Evolutionary conservation across 805 yeast species (phyloP), one percentile per base, ranked within the genome.

Genomic region (Hanseniaspora opuntiae): DNA sequence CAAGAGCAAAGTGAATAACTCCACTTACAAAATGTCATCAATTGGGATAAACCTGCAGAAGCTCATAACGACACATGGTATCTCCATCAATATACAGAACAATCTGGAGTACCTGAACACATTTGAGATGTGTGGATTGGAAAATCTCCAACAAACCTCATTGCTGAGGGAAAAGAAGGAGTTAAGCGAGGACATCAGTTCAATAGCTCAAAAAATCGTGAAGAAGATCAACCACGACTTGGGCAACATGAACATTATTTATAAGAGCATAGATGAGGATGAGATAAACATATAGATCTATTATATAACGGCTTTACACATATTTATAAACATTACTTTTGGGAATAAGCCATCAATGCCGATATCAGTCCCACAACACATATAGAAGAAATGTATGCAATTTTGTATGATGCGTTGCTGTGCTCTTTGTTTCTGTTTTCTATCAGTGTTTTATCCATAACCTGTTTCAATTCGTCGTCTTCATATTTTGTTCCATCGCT

Each of bases 11-110:
- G 17, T 77, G 87, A 59, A 90, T 96, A 0, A 97, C 97, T 61
- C 71, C 5, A 67, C 72, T 52, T 61, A 68, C 32, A 89, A 93
- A 65, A 82, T 93, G 33, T 89, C 95, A 0, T 84, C 96, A 24
- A 77, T 94, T 4, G 98, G 98, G 0, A 79, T 90, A 50, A 88
- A 87, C 61, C 81, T 90, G 7, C 82, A 87, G 57, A 70, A 96
- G 55, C 80, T 84, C 12, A 75, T 93, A 33, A 86, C 97, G 0
- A 80, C 93, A 0, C 96, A 89, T 68, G 98, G 99, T 0, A 72
- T 90, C 16, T 86, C 90, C 1, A 74, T 93, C 44, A 93, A 93
- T 63, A 81, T 85, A 2, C 57, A 62, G 33, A 87, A 95, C 0
- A 88, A 88, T 61, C 71, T 87, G 44, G 73, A 77, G 38, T 84